Conservation (phyloP, 768 basidiomycete genomes). For the Erythrobasidium yunnanense region DNA sequence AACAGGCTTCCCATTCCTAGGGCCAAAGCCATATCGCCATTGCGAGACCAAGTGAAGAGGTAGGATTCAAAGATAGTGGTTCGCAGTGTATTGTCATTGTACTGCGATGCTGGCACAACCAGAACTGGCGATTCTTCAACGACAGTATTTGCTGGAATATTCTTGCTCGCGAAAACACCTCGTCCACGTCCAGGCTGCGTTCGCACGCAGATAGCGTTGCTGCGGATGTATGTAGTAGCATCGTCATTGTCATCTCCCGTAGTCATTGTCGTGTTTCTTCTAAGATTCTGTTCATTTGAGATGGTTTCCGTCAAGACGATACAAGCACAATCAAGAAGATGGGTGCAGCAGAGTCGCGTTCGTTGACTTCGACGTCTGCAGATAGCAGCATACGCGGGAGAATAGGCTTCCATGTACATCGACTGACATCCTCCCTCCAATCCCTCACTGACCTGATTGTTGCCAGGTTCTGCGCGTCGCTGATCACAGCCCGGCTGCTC, state of each 20-base stretch:
- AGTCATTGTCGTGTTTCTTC: too few relatives aligned
- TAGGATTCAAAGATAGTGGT: constrained; percentile 63
- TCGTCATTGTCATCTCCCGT: too few relatives aligned
- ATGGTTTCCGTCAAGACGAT: too few relatives aligned
- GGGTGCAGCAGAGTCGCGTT: constrained; percentile 29
- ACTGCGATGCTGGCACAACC: constrained; percentile 62
- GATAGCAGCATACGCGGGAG: constrained; percentile 7
- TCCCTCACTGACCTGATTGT: not conserved
- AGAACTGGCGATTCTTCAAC: constrained; percentile 77
- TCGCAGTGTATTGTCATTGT: constrained; percentile 48
- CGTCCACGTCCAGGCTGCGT: too few relatives aligned
- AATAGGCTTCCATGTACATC: constrained; percentile 16
- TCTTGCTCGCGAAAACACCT: too few relatives aligned
- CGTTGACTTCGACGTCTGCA: constrained; percentile 7
- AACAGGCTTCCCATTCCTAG: constrained; percentile 72
- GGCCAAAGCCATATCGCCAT: constrained; percentile 57
- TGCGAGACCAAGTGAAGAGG: constrained; percentile 63
- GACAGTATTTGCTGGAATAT: constrained; percentile 54
- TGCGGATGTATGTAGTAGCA: not conserved
- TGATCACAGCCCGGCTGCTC: constrained; percentile 62
- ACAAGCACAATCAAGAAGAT: constrained; percentile 22
- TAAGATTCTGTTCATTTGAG: too few relatives aligned
- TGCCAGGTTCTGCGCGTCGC: constrained; percentile 21
- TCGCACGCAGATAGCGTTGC: too few relatives aligned
- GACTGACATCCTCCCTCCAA: not conserved